Base-by-base conservation (phyloP, 768 basidiomycete species). In the Pleurotus tuber-regium region DNA sequence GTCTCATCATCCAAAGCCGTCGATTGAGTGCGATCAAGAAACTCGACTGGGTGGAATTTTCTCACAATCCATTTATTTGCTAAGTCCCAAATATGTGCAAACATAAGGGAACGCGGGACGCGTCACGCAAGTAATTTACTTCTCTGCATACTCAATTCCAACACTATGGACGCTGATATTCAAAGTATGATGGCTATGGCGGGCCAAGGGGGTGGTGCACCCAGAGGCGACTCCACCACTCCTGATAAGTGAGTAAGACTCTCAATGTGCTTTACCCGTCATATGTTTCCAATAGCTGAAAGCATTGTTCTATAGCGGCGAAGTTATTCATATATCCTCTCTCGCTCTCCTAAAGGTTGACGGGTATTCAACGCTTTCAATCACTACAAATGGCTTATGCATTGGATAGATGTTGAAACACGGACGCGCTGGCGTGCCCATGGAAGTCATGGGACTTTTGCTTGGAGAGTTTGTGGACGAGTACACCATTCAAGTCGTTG, bases 371-470 rank as follows among this genome's bases (percentile, higher is more conserved):
- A 24, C 21, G 12, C 10, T 26, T 29, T 18, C 18, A 52, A 41
- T 46, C 21, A 26, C 19, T 41, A 24, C 7, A 54, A 41, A 12
- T 35, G 19, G 1, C 43, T 23, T 54, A 44, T 16, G 54, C 33
- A 42, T 10, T 16, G 25, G 49, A 3, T 59, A 99, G 95, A 99
- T 99, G 97, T 74, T 99, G 54, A 99, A 99, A 70, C 97, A 99
- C 63, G 97, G 97, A 18, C 87, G 97, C 48, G 95, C 97, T 33
- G 97, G 96, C 53, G 97, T 99, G 23, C 97, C 97, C 7, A 94
- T 98, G 90, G 97, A 99, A 72, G 96, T 98, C 58, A 98, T 99
- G 96, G 91, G 92, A 55, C 82, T 94, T 31, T 95, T 98, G 92
- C 78, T 98, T 19, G 95, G 96, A 11, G 94, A 97, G 67, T 98